These are phyloP conservation scores for Datisca glomerata DNA, from an alignment of 306 rosid species.

Conservation along the genomic window DNA sequence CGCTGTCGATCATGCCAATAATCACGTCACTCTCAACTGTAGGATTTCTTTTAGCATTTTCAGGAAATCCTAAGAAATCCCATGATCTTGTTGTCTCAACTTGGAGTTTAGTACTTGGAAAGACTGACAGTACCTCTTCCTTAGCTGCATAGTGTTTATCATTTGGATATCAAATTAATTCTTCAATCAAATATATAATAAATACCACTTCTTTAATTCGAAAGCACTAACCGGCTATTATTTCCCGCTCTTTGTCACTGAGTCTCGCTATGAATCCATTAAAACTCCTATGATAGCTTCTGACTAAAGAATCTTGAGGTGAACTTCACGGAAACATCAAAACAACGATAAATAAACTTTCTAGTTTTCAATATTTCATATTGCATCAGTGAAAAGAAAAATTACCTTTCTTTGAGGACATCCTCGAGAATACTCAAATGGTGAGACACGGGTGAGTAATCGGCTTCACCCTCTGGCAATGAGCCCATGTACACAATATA, in stretches of 20 bases:
- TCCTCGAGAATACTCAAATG: not conserved
- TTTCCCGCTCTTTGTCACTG: not conserved
- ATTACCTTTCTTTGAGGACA: not conserved
- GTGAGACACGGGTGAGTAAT: not conserved
- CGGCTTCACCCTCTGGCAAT: not conserved
- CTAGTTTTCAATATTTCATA: no score
- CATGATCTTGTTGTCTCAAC: slow-evolving; percentile 9
- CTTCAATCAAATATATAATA: not conserved
- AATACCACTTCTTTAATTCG: no score
- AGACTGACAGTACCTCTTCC: slow-evolving; percentile 1
- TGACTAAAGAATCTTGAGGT: not conserved
- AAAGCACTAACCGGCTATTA: no score
- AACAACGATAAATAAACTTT: no score
- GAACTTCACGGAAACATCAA: not conserved
- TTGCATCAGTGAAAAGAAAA: not conserved
- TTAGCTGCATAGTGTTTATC: not conserved
- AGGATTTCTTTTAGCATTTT: slow-evolving; percentile 1
- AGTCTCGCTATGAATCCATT: not conserved
- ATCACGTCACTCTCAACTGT: slow-evolving; percentile 6
- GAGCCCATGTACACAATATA: not conserved
- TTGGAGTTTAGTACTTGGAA: not conserved
- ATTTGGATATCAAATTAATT: not conserved
- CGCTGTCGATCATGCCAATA: slow-evolving; percentile 11
- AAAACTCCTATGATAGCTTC: not conserved
- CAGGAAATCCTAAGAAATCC: slow-evolving; percentile 5